Conservation (phyloP, 2,329 filamentous ascomycete species). For the Dothidotthia symphoricarpi region DNA sequence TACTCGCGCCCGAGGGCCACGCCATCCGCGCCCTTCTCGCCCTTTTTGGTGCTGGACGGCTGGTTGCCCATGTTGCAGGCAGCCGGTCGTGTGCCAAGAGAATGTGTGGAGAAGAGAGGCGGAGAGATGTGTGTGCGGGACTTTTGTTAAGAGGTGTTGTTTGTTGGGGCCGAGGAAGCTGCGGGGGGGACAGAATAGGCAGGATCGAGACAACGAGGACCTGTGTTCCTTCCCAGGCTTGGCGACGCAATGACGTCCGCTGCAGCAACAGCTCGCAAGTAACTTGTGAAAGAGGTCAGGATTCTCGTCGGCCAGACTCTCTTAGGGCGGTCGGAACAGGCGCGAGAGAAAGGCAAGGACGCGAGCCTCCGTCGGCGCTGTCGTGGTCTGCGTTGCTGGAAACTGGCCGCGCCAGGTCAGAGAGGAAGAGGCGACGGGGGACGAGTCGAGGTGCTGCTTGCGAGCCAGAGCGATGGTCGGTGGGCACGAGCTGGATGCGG, state of each 20-base stretch:
- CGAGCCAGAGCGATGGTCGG: slow-evolving; percentile 42
- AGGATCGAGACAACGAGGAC: slow-evolving; percentile 15
- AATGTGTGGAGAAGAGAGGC: slow-evolving; percentile 5
- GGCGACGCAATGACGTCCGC: slow-evolving; percentile 14
- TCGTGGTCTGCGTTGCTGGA: slow-evolving; percentile 36
- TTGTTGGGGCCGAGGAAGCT: slow-evolving; percentile 11
- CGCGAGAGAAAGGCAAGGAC: slow-evolving; percentile 48
- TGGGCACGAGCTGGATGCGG: slow-evolving; percentile 9
- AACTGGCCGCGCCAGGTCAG: slow-evolving; percentile 26
- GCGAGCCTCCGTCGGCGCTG: slow-evolving; percentile 45
- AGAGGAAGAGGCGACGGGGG: slow-evolving; percentile 35
- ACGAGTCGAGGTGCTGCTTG: slow-evolving; percentile 34
- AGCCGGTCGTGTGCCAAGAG: slow-evolving; percentile 5
- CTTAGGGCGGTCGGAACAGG: slow-evolving; percentile 49
- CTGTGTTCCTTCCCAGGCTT: slow-evolving; percentile 17
- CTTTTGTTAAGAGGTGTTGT: slow-evolving; percentile 4
- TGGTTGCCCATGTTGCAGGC: slow-evolving; percentile 71
- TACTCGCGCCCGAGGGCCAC: slow-evolving; percentile 66
- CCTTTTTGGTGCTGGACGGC: slow-evolving; percentile 60
- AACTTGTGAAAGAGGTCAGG: slow-evolving; percentile 7
- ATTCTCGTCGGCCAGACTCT: not conserved
- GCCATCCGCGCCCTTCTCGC: slow-evolving; percentile 48
- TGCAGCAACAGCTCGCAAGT: slow-evolving; percentile 12
- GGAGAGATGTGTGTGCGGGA: slow-evolving; percentile 8
- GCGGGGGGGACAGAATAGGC: slow-evolving; percentile 16